These are phyloP conservation scores for Heteromeles arbutifolia DNA, from an alignment of 306 rosid genomes.

Conservation along the genomic window DNA sequence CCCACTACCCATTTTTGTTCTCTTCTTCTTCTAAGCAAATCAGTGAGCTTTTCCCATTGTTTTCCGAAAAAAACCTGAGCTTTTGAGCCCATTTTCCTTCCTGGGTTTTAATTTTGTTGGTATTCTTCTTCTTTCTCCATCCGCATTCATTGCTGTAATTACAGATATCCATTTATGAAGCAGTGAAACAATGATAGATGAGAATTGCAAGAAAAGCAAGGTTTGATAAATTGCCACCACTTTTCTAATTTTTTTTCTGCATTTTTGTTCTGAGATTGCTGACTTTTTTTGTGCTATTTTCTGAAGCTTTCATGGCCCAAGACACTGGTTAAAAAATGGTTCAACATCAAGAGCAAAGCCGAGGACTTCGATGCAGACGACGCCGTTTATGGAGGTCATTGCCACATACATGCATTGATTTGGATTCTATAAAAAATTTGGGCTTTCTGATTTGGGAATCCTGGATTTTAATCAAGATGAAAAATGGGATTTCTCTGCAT, in stretches of 20 bases:
- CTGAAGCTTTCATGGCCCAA: conserved; percentile 96
- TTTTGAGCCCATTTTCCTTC: conserved; percentile 8
- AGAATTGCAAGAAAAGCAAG: conserved; percentile 91
- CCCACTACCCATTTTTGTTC: conserved; percentile 14
- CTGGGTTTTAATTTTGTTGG: not conserved
- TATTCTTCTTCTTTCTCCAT: conserved; percentile 9
- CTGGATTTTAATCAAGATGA: conserved; percentile 3
- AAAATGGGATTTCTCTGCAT: conserved; percentile 21
- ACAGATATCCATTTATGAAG: conserved; percentile 57
- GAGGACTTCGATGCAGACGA: conserved; percentile 93
- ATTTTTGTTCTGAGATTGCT: conserved; percentile 23
- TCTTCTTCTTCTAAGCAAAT: conserved; percentile 10
- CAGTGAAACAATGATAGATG: conserved; percentile 93
- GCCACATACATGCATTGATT: conserved; percentile 26
- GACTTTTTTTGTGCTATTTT: conserved; percentile 18
- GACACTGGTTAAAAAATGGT: conserved; percentile 96
- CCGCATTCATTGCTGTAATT: conserved; percentile 14
- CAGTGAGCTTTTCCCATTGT: not conserved
- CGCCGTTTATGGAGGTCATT: conserved; percentile 56
- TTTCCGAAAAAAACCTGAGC: conserved; percentile 20
- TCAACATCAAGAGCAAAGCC: conserved; percentile 81
- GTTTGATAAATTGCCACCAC: conserved; percentile 42
- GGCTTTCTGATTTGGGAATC: conserved; percentile 22
- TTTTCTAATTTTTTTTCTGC: conserved; percentile 17
- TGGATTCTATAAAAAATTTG: conserved; percentile 13